Base-by-base conservation (phyloP, 2,329 filamentous ascomycete species). In the Nemania serpens region DNA sequence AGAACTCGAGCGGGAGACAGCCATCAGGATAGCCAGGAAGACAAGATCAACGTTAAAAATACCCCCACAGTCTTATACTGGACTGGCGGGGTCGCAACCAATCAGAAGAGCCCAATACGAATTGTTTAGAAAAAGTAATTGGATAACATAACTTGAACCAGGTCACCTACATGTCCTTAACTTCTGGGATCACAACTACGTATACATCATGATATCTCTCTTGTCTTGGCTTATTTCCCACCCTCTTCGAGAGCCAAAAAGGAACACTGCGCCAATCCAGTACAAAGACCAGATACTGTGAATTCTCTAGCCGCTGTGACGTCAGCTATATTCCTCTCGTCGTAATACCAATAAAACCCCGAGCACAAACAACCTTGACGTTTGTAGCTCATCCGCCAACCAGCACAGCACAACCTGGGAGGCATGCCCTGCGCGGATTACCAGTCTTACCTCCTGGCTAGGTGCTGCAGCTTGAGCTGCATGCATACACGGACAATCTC, bases 41-140 rank as follows among this genome's bases (percentile, higher is more conserved):
- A 29, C 41, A 20, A 59, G 45, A 42, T 36, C 2, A 18, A 51
- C 47, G 34, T n/a, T 18, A 58, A 13, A 42, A n/a, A 22, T n/a
- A 36, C 53, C 52, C 56, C 53, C 56, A 58, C 50, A 29, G 17
- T 42, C 4, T 33, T 13, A 39, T 37, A 12, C 25, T 25, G 46
- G 33, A 12, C 37, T 43, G 17, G 61, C 39, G 58, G 58, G 50
- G 48, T 55, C 3, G 3, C 17, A 51, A 5, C 61, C 61, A 63
- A 58, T 63, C 54, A 63, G 43, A 54, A 63, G 54, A 51, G 58
- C 15, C 39, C 29, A 51, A 48, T 58, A 54, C 52, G 15, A 53
- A 37, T n/a, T 47, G 45, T 55, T 45, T 25, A 43, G 22, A 51
- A 59, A 55, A 46, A 55, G 49, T 49, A 50, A 39, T 22, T 53